A percentile compares a stretch with the other conserved stretches of the same genome.
phyloP scores from a whole-genome alignment of 2,329 filamentous ascomycete species.

The Alternaria atra region DNA sequence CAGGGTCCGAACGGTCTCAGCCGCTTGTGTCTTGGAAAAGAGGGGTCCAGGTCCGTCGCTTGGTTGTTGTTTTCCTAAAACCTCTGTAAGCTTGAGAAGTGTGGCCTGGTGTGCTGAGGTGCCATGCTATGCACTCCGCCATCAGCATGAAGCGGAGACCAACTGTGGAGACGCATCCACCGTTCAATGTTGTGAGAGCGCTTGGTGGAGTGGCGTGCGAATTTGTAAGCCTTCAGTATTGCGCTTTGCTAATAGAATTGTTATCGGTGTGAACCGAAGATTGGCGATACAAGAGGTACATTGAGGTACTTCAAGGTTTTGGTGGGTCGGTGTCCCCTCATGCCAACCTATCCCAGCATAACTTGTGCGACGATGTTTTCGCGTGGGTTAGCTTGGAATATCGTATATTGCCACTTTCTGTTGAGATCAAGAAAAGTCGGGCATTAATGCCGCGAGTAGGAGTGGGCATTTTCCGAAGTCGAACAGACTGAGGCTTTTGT shows the following conservation, averaged over 20 bases:
- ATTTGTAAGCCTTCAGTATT: conserved; percentile 9
- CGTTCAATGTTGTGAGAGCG: conserved; percentile 10
- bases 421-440: conserved; percentile 23
- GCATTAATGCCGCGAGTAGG: not conserved
- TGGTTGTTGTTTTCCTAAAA: conserved; percentile 9
- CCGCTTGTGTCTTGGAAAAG: conserved; percentile 17
- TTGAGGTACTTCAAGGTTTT: conserved; percentile 34
- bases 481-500: conserved; percentile 7
- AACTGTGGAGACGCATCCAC: conserved; percentile 14
- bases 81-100: conserved; percentile 4
- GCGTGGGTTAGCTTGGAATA: conserved; percentile 10
- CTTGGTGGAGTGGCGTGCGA: conserved; percentile 18
- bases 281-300: conserved; percentile 5
- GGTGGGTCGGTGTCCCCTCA: conserved; percentile 13
- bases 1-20: conserved; percentile 25
- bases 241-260: conserved; percentile 18
- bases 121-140: conserved; percentile 19
- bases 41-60: conserved; percentile 22
- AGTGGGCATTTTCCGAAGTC: conserved; percentile 4
- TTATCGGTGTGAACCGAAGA: conserved; percentile 6
- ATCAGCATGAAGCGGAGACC: conserved; percentile 16
- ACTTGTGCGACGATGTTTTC: conserved; percentile 17
- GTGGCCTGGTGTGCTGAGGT: conserved; percentile 12
- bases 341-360: conserved; percentile 21
- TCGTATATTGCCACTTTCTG: conserved; percentile 25